Evolutionary conservation across 208 protist genomes (phyloP).

Genomic region (Trypanosomatidae sp.): DNA sequence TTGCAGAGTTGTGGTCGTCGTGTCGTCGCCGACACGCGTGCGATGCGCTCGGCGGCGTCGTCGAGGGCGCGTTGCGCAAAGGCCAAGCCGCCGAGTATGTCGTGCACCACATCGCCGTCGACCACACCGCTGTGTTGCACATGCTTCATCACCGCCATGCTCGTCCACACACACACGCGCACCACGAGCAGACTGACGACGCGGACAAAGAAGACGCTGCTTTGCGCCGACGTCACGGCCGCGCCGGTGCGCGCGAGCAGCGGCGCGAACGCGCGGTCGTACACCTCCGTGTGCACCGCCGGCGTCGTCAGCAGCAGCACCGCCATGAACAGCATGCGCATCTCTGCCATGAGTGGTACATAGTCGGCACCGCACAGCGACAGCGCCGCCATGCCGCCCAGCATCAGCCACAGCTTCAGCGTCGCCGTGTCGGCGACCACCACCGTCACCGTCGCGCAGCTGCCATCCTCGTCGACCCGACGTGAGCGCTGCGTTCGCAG

Average conservation of each 20-base stretch:
- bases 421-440: no score
- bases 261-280: conserved; percentile 31
- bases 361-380: conserved; percentile 25
- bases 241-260: conserved; percentile 9
- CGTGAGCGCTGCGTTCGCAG: no score
- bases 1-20: no score
- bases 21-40: no score
- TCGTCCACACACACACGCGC: conserved; percentile 12
- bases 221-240: conserved; percentile 10
- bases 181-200: conserved; percentile 15
- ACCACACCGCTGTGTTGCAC: conserved; percentile 12
- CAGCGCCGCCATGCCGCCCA: conserved; percentile 18
- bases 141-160: conserved; percentile 29
- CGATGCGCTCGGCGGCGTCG: no score
- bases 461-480: no score
- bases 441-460: no score
- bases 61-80: conserved; percentile 29
- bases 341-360: conserved; percentile 46
- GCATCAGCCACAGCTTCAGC: conserved; percentile 60
- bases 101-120: conserved; percentile 17
- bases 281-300: conserved; percentile 33
- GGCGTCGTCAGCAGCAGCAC: conserved; percentile 34
- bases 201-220: conserved; percentile 13
- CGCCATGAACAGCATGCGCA: conserved; percentile 36
- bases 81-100: conserved; percentile 35